Base-by-base conservation (phyloP, 495 filamentous ascomycete species). In the Hypoxylon trugodes region DNA sequence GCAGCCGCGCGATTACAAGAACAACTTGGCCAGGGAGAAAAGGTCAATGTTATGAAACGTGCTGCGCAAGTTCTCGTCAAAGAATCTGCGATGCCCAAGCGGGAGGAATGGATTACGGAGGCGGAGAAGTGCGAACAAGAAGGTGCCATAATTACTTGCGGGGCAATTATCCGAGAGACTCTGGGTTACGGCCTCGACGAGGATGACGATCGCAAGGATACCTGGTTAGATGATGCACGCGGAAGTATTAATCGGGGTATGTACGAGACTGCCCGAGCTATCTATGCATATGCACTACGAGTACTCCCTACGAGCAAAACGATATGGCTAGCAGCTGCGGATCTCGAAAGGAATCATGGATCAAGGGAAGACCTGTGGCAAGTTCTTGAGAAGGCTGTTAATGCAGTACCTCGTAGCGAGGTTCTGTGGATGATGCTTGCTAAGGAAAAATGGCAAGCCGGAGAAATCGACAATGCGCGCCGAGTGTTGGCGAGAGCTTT, bases 391-490 rank as follows among this genome's bases (percentile, higher is more conserved):
- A 96, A 96, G 69, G 92, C 93, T 4, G 91, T 96, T 18, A 93
- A 97, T 68, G 92, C 93, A 3, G 96, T 93, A 57, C 94, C 92
- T 2, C 87, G 92, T 54, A 88, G 85, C 64, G 95, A 96, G 71
- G 85, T 89, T n/a, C 82, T 98, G 36, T 99, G 95, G 95, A 87
- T 98, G 81, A 90, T 94, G 79, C 88, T 96, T 35, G 93, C 93
- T 5, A 93, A 93, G 70, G 93, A 96, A 74, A 96, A 95, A 66
- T 93, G 90, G 90, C 87, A 92, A 69, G 83, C 89, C 7, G 91
- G 90, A 49, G 88, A 94, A 42, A 87, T 93, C 45, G 87, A 96
- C 66, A 92, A 91, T 56, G 93, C 95, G 0, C 84, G 95, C 35
- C 79, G 81, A 45, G 91, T 97, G 3, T 85, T 98, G 6, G 92